Percentiles rank a stretch among this genome's conserved stretches.
These are phyloP conservation scores for Groenewaldozyma sp. DNA, from an alignment of 1,139 yeast genomes.

Conservation along the genomic window DNA sequence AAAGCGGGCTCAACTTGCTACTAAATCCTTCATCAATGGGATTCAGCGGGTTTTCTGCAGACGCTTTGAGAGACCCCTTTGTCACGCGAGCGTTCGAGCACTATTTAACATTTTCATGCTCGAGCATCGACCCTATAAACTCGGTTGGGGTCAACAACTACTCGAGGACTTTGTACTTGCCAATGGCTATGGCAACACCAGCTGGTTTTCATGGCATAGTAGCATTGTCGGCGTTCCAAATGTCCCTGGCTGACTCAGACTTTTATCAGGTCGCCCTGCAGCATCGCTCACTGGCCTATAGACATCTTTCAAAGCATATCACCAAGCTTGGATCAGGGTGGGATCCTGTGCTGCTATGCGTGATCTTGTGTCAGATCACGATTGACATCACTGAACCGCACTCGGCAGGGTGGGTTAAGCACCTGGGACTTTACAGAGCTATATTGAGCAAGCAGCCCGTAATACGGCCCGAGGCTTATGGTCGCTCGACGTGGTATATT, in stretches of 20 bases:
- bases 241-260: conserved; percentile 1
- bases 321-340: background rate
- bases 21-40: background rate
- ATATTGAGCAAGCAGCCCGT: conserved; percentile 3
- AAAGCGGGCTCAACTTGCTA: background rate
- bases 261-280: conserved; percentile 3
- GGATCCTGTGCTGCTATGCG: conserved; percentile 5
- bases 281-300: conserved; percentile 4
- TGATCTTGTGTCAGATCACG: conserved; percentile 8
- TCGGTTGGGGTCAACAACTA: conserved; percentile 1
- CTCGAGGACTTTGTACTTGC: conserved; percentile 5
- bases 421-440: conserved; percentile 4
- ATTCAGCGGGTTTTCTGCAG: background rate
- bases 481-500: conserved; percentile 6
- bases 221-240: conserved; percentile 7
- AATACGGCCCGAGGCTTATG: conserved; percentile 2
- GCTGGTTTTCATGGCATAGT: conserved; percentile 7
- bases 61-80: background rate
- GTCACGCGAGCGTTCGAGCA: conserved; percentile 5
- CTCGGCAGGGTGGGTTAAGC: conserved; percentile 6
- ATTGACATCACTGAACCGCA: conserved; percentile 6
- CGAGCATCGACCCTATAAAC: conserved; percentile 7
- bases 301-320: background rate
- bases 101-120: conserved; percentile 6
- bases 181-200: conserved; percentile 4